Base-by-base conservation (phyloP, 2,329 filamentous ascomycete genomes). In the Chaetomiaceae sp. region DNA sequence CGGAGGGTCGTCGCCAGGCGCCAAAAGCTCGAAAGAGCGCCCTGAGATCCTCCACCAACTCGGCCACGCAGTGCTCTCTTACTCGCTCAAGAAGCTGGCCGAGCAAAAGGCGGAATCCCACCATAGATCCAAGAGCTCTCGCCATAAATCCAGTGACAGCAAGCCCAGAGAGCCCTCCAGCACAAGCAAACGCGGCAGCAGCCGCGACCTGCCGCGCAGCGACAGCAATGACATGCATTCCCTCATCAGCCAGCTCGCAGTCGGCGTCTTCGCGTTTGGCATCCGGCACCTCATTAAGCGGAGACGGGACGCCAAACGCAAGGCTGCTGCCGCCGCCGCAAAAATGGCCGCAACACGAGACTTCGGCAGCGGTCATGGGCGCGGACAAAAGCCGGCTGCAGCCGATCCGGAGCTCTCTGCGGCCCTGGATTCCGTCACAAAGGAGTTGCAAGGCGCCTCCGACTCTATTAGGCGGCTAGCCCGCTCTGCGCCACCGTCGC, bases 241-340 rank as follows among this genome's bases (percentile, higher is more conserved):
- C 3, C 42, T 61, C 18, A 34, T 62, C 25, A 58, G 57, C 21
- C 60, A 63, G 48, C 51, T 63, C n/a, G 60, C 53, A 2, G 58
- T 60, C n/a, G 60, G 60, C 10, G 34, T 53, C 3, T 30, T 60
- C 2, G 60, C 56, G 16, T 58, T 61, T 42, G 59, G 60, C 9
- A 48, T 62, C 23, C 51, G 57, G 2, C 56, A 56, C 10, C 47
- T 58, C 27, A 47, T 61, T 25, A 41, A 52, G n/a, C 53, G 54
- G n/a, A 36, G 58, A n/a, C 27, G 45, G 16, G 57, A 60, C 36
- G 53, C 53, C 2, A 59, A 54, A 27, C 25, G 42, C n/a, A 49
- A 40, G 18, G 37, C 37, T 6, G 45, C 44, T 5, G 45, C 37
- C 30, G 33, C 51, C n/a, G 48, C 27, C 1, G 9, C 34, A 32